Conservation (phyloP, 2,329 filamentous ascomycete genomes). For the Berkeleyomyces rouxiae region DNA sequence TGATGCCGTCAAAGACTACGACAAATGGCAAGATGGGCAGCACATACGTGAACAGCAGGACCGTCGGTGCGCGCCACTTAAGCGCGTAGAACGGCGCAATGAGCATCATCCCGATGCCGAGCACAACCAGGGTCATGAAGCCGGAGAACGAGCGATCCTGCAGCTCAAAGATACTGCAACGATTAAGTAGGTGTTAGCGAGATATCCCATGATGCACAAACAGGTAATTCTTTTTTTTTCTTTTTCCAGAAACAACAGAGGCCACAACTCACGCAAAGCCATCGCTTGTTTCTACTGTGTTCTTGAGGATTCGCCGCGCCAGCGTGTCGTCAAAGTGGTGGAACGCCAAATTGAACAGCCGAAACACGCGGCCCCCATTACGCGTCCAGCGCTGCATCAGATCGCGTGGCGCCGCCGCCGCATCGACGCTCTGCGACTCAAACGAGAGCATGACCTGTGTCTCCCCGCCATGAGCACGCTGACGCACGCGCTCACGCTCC, state of each 20-base stretch:
- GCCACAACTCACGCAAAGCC: slow-evolving; percentile 36
- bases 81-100: slow-evolving; percentile 36
- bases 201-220: slow-evolving; percentile 3
- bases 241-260: neutral
- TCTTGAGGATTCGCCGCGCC: slow-evolving; percentile 42
- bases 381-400: slow-evolving; percentile 23
- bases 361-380: slow-evolving; percentile 37
- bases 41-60: slow-evolving; percentile 48
- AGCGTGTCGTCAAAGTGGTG: slow-evolving; percentile 57
- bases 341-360: slow-evolving; percentile 58
- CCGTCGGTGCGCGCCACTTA: slow-evolving; percentile 34
- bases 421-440: slow-evolving; percentile 46
- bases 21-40: slow-evolving; percentile 52
- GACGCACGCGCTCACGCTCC: slow-evolving; percentile 21
- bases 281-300: slow-evolving; percentile 47
- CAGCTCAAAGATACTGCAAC: slow-evolving; percentile 46
- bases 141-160: slow-evolving; percentile 45
- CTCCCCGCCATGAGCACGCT: slow-evolving; percentile 24
- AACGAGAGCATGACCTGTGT: slow-evolving; percentile 31
- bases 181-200: slow-evolving; percentile 17
- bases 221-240: slow-evolving; percentile 16
- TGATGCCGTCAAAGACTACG: slow-evolving; percentile 49
- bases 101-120: slow-evolving; percentile 35
- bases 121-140: slow-evolving; percentile 34
- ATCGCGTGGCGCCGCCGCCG: slow-evolving; percentile 38